Conservation (phyloP, 768 basidiomycete genomes). For the Xerocomellus chrysenteron region DNA sequence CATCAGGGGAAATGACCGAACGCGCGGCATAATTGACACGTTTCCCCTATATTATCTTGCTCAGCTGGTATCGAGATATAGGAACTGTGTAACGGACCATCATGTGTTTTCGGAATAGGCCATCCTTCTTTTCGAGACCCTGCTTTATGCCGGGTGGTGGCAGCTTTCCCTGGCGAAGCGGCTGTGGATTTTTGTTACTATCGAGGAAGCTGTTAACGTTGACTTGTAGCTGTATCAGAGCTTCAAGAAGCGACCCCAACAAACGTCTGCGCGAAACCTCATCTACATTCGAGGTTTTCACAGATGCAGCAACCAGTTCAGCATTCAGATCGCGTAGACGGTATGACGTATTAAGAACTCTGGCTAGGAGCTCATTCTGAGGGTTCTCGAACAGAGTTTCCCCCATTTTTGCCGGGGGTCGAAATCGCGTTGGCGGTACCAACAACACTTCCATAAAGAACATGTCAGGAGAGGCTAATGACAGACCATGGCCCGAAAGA, state of each 20-base stretch:
- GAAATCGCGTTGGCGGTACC: slow-evolving; percentile 92
- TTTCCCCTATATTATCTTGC: slow-evolving; percentile 67
- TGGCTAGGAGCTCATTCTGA: slow-evolving; percentile 87
- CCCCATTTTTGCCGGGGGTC: slow-evolving; percentile 88
- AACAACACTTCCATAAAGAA: slow-evolving; percentile 95
- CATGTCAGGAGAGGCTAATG: slow-evolving; percentile 84
- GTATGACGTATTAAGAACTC: slow-evolving; percentile 78
- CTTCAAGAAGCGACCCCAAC: slow-evolving; percentile 70
- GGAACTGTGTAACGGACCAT: slow-evolving; percentile 62
- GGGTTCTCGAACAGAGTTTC: slow-evolving; percentile 94
- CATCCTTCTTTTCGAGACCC: slow-evolving; percentile 97
- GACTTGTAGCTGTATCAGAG: slow-evolving; percentile 85
- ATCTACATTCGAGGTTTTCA: slow-evolving; percentile 56
- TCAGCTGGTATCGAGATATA: neutral
- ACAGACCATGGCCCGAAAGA: slow-evolving; percentile 57
- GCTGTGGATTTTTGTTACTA: slow-evolving; percentile 88
- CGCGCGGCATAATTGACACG: slow-evolving; percentile 99
- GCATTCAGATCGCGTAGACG: slow-evolving; percentile 74
- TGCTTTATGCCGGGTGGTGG: slow-evolving; percentile 96
- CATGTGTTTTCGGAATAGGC: slow-evolving; percentile 97
- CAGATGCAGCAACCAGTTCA: slow-evolving; percentile 58
- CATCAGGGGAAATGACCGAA: slow-evolving; percentile 99
- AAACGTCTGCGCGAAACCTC: slow-evolving; percentile 51
- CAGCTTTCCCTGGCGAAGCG: slow-evolving; percentile 82
- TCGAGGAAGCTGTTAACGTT: slow-evolving; percentile 98